A percentile compares a stretch with the other conserved stretches of the same genome.
Conservation (phyloP, 805 yeast species). For the Teunomyces stri region DNA sequence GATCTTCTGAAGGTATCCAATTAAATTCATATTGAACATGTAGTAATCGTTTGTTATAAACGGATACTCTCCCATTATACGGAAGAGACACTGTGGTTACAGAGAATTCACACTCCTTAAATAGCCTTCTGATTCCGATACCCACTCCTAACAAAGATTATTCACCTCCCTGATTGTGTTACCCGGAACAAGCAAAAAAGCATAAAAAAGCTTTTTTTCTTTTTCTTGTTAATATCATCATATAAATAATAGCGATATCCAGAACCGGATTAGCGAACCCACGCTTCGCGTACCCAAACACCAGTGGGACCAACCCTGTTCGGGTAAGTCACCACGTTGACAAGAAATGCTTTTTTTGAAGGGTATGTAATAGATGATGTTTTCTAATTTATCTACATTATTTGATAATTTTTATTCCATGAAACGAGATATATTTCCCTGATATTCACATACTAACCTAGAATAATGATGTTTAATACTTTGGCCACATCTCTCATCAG, state of each 20-base stretch:
- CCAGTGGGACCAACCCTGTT: background rate
- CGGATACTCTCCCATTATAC: background rate
- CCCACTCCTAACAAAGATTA: background rate
- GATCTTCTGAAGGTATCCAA: constrained; percentile 3
- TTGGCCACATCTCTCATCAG: background rate
- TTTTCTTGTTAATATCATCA: background rate
- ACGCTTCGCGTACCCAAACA: background rate
- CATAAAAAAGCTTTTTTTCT: background rate
- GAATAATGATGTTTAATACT: background rate
- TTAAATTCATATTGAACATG: constrained; percentile 2
- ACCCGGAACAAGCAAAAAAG: background rate
- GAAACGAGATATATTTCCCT: constrained; percentile 1
- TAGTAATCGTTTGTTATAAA: background rate
- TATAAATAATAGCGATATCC: background rate
- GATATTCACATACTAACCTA: constrained; percentile 3
- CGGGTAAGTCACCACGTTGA: background rate
- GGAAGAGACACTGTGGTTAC: background rate
- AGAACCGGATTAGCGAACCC: background rate
- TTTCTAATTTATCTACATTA: constrained; percentile 16
- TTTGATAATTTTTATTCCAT: constrained; percentile 8
- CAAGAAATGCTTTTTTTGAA: background rate
- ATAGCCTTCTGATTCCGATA: background rate
- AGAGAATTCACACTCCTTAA: background rate
- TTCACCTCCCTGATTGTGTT: background rate
- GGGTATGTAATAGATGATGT: constrained; percentile 3